Evolutionary conservation across 306 rosid genomes (phyloP).

Genomic region (Lathyrus tuberosus): DNA sequence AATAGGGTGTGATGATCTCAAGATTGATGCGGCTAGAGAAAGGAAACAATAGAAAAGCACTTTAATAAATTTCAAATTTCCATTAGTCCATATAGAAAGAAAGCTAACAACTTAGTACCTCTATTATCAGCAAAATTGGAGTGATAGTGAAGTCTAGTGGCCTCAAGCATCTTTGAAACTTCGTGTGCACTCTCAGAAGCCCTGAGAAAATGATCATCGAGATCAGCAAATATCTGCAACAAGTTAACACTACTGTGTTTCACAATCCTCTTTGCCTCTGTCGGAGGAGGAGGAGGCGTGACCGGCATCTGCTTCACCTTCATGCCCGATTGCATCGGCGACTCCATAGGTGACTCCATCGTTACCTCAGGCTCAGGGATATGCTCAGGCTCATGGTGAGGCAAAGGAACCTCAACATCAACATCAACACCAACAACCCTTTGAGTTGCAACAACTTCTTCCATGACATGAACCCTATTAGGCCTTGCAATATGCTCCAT

Average conservation of each 20-base stretch:
- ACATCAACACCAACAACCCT: conserved; percentile 35
- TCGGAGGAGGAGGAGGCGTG: conserved; percentile 16
- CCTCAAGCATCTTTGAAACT: conserved; percentile 96
- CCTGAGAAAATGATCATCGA: conserved; percentile 86
- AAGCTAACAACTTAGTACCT: conserved; percentile 47
- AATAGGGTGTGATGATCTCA: not conserved
- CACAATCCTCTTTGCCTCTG: conserved; percentile 57
- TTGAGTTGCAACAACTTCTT: conserved; percentile 15
- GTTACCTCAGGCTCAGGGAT: conserved; percentile 40
- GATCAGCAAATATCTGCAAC: conserved; percentile 51
- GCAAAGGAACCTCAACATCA: conserved; percentile 11
- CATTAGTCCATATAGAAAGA: conserved; percentile 6
- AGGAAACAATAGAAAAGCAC: conserved; percentile 10
- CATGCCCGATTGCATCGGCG: conserved; percentile 23
- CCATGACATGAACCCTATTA: conserved; percentile 40
- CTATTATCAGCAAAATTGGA: conserved; percentile 96
- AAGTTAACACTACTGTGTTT: conserved; percentile 44
- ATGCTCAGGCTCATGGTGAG: not conserved
- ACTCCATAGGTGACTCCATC: conserved; percentile 38
- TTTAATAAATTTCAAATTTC: not conserved
- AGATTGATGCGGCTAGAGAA: conserved; percentile 1
- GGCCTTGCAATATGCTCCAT: conserved; percentile 52
- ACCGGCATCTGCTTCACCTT: conserved; percentile 52
- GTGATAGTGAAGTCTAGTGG: conserved; percentile 88
- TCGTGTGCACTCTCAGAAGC: conserved; percentile 92